These are phyloP conservation scores for Psidium friedrichsthalianum DNA, from an alignment of 345 rosid genomes.

Conservation along the genomic window DNA sequence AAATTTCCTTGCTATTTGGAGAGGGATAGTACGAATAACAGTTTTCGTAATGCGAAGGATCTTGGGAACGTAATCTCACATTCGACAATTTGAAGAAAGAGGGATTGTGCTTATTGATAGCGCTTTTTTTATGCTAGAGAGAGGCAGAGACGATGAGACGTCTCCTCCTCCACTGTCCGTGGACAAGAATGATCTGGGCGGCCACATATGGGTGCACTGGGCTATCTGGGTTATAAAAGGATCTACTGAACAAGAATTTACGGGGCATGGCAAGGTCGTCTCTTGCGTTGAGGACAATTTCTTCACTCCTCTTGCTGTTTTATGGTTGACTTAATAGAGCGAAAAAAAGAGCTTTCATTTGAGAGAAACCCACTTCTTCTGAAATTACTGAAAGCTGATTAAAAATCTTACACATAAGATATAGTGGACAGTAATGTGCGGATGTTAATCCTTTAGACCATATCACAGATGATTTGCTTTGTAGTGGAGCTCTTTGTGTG, in stretches of 20 bases:
- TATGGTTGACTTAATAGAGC: neutral
- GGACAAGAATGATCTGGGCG: neutral
- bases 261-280: neutral
- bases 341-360: neutral
- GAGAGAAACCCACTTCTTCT: neutral
- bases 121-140: neutral
- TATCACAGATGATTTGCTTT: neutral
- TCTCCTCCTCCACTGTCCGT: neutral
- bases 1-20: neutral
- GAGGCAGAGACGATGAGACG: neutral
- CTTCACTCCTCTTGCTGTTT: neutral
- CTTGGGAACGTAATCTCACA: neutral
- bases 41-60: neutral
- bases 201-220: neutral
- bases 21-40: neutral
- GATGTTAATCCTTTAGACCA: neutral
- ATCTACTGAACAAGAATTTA: neutral
- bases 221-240: neutral
- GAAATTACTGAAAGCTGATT: neutral
- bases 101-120: neutral
- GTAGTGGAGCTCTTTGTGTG: neutral
- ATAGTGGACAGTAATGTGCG: neutral
- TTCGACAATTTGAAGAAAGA: neutral
- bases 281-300: neutral
- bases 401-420: neutral